A percentile compares a stretch with the other conserved stretches of the same genome.
phyloP scores from a whole-genome alignment of 2,329 filamentous ascomycete species.

The Cladosporium colombiae region DNA sequence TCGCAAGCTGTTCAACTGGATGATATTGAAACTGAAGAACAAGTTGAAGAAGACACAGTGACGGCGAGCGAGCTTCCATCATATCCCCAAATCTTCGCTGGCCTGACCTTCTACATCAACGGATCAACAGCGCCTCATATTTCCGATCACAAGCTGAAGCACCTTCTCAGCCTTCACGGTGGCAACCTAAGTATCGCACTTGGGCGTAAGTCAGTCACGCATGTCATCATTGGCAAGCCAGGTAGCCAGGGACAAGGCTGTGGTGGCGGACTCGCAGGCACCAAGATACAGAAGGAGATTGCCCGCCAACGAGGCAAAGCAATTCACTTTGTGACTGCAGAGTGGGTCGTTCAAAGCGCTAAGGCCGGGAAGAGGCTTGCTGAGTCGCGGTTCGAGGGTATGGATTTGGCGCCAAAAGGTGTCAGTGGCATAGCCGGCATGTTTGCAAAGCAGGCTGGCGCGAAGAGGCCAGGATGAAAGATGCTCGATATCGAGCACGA shows the following conservation, averaged over 20 bases:
- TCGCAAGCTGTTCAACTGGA: not conserved
- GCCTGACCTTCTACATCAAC: constrained; percentile 80
- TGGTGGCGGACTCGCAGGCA: constrained; percentile 73
- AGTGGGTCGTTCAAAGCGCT: constrained; percentile 87
- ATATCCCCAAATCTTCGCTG: constrained; percentile 51
- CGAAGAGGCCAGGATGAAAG: constrained; percentile 13
- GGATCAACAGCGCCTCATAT: constrained; percentile 79
- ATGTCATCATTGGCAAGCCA: constrained; percentile 75
- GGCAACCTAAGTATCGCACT: constrained; percentile 70
- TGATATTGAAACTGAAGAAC: not conserved
- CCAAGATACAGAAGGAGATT: constrained; percentile 83
- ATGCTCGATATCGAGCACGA: not conserved
- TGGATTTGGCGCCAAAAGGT: constrained; percentile 62
- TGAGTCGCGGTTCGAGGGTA: constrained; percentile 69
- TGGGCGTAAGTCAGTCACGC: constrained; percentile 73
- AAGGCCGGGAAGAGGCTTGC: constrained; percentile 71
- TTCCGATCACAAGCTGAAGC: constrained; percentile 84
- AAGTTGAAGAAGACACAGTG: not conserved
- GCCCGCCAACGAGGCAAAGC: constrained; percentile 64
- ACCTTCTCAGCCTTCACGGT: constrained; percentile 72
- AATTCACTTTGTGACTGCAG: constrained; percentile 76
- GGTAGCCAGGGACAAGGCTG: constrained; percentile 51
- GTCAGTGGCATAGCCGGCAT: constrained; percentile 63
- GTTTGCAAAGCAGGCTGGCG: constrained; percentile 16
- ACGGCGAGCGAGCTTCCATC: constrained; percentile 8